These are phyloP conservation scores for Fraxinus paxiana DNA, from an alignment of 305 asterid species.

Conservation along the genomic window DNA sequence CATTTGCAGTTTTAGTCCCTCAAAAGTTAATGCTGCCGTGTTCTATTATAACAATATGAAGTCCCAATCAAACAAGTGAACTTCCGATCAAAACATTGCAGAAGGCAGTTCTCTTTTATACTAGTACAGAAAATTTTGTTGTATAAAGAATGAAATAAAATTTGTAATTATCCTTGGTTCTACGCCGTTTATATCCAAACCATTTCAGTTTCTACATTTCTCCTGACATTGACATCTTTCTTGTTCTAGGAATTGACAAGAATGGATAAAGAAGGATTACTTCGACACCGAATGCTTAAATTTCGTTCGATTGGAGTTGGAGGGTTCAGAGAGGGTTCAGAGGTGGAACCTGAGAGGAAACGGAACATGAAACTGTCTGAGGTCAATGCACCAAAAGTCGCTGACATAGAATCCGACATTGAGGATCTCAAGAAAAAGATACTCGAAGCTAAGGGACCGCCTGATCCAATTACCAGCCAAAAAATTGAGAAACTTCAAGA, in stretches of 20 bases:
- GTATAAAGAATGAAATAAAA: background rate
- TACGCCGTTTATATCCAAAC: background rate
- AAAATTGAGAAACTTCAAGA: slow-evolving; percentile 41
- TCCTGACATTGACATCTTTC: background rate
- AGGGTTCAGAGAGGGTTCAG: slow-evolving; percentile 31
- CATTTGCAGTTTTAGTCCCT: background rate
- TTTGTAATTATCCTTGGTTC: background rate
- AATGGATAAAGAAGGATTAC: slow-evolving; percentile 35
- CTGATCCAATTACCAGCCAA: slow-evolving; percentile 35
- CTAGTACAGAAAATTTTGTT: background rate
- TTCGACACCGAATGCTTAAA: slow-evolving; percentile 36
- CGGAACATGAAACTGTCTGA: slow-evolving; percentile 45
- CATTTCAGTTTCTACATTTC: background rate
- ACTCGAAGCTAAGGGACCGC: slow-evolving; percentile 35
- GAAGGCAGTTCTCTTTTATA: background rate
- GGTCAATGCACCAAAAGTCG: slow-evolving; percentile 29
- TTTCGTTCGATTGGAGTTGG: slow-evolving; percentile 34
- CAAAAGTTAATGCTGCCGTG: background rate
- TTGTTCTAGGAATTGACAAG: slow-evolving; percentile 31
- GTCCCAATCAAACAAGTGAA: background rate
- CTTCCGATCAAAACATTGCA: background rate
- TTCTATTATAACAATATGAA: background rate
- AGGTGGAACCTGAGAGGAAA: slow-evolving; percentile 30
- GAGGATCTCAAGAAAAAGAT: slow-evolving; percentile 43
- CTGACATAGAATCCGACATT: slow-evolving; percentile 41